Base-by-base conservation (phyloP, 495 filamentous ascomycete genomes). In the Mytilinidion resinicola region DNA sequence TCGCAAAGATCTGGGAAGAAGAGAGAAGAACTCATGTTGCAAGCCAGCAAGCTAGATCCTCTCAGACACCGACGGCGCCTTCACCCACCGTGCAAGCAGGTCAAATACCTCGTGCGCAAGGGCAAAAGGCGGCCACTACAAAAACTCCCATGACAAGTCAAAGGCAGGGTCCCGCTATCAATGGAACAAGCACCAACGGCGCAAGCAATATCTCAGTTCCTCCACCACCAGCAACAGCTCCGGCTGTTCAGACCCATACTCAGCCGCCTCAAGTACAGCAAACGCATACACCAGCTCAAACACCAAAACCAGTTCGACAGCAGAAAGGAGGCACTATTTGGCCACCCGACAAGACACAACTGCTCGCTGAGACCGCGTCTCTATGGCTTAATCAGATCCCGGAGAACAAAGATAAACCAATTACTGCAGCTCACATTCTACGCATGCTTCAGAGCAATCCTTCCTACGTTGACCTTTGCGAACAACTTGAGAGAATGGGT, bases 391-490 rank as follows among this genome's bases (percentile, higher is more conserved):
- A 70, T 33, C 30, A 20, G 4, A 52, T 64, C 4, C 64, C 59
- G 2, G 61, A 66, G 38, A 75, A 75, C 53, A 53, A 47, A 9
- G 49, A 50, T 17, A 67, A 55, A 11, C 58, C 37, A 3, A 35
- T 70, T 10, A 35, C 14, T 15, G 14, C 67, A n/a, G 63, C 72
- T 4, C 53, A 71, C 19, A 68, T 82, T 0, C 64, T 67, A 41
- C 53, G 52, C 8, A 66, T 82, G 25, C 60, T 82, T 17, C 67
- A 80, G 41, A 54, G 53, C 17, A 79, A 80, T 65, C 78, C 78
- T 0, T 74, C 70, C 15, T 82, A 82, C 63, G 69, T 68, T 51
- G 72, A 76, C 49, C 65, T 82, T 4, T 82, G 79, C 62, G 72
- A 77, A 56, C 60, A 65, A 34, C 64, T 82, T n/a, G 80, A 82